Evolutionary conservation across 768 basidiomycete genomes (phyloP), one percentile per base, ranked within the genome.

Genomic region (Lyophyllum shimeji): DNA sequence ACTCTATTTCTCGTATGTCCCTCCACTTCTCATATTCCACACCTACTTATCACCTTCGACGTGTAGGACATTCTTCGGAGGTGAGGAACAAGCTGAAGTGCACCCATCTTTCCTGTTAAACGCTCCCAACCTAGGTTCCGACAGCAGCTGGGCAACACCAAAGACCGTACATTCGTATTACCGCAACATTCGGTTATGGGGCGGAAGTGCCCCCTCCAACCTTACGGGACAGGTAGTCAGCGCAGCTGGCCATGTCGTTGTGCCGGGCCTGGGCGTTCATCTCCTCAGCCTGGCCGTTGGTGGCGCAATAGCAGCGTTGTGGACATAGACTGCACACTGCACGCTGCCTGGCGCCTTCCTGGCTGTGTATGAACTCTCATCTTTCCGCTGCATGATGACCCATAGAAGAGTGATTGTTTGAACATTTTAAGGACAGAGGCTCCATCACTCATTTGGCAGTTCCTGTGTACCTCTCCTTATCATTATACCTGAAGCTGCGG

Each of bases 1-100:
- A 7, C 69, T 93, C 46, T 93, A 82, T 72, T 89, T 94, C 70
- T 93, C 91, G 84, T 88, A 55, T 68, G 84, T 69, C 5, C 27
- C 31, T 55, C 59, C 34, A 52, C 18, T 37, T 18, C n/a, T 47
- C 20, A 43, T 48, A 20, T 33, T 50, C 2, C 34, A 31, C 34
- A 57, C 43, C 25, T 45, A 31, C 50, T 58, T 20, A 53, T 44
- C 25, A 53, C 11, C 27, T 24, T 13, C 46, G 21, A n/a, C n/a
- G 5, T 46, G 8, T 57, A 89, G 88, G 31, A 91, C 89, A 20
- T 93, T 93, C 75, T 93, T 92, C 65, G 91, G 90, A 71, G 92
- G 89, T 74, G 59, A 67, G 56, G 56, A 17, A 6, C 27, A 23
- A 27, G 15, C 23, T 12, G 33, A 24, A 34, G n/a, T 47, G 20